phyloP scores from a whole-genome alignment of 352 stramenopile species.

The Pythium biforme region DNA sequence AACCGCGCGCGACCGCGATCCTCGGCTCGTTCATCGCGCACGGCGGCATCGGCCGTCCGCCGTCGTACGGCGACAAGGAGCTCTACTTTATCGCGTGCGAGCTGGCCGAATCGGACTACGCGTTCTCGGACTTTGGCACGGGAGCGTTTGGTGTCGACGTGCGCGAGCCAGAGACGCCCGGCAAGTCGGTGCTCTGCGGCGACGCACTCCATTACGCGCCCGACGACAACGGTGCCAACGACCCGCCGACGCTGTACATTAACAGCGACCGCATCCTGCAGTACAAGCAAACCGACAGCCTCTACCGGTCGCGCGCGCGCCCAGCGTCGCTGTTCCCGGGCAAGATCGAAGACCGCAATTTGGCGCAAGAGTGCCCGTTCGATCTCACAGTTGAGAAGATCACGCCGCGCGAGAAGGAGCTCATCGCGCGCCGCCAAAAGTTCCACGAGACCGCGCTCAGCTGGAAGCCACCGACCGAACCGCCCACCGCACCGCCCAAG shows the following conservation, averaged over 20 bases:
- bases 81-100: constrained; percentile 72
- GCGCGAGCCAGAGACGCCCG: constrained; percentile 25
- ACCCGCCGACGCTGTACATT: constrained; percentile 47
- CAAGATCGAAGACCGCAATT: constrained; percentile 7
- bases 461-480: constrained; percentile 8
- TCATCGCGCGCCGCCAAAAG: constrained; percentile 12
- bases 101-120: constrained; percentile 61
- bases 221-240: constrained; percentile 3
- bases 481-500: neutral
- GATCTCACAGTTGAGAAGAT: constrained; percentile 14
- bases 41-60: constrained; percentile 26
- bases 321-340: constrained; percentile 17
- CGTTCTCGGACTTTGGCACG: constrained; percentile 65
- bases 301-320: constrained; percentile 13
- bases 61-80: constrained; percentile 77
- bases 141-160: constrained; percentile 48
- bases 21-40: constrained; percentile 52
- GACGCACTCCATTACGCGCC: constrained; percentile 61
- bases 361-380: constrained; percentile 24
- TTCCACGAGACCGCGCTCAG: constrained; percentile 5
- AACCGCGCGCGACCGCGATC: constrained; percentile 63
- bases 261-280: constrained; percentile 59
- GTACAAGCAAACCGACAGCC: constrained; percentile 8
- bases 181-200: constrained; percentile 49
- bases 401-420: constrained; percentile 3